These are phyloP conservation scores for Cercospora sesami DNA, from an alignment of 2,329 filamentous ascomycete species.

Conservation along the genomic window DNA sequence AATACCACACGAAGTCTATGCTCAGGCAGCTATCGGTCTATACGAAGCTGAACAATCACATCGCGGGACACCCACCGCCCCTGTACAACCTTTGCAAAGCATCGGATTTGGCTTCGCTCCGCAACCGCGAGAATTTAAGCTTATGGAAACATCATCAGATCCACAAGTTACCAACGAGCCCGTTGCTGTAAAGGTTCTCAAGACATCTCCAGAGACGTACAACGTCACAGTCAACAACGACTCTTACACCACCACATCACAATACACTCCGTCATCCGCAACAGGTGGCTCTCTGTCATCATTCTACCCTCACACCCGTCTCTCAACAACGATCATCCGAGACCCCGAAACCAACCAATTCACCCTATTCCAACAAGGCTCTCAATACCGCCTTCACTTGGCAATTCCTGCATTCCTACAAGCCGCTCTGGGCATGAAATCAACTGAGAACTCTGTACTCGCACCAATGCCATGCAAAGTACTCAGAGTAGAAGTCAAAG, in stretches of 20 bases:
- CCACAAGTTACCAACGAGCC: conserved; percentile 41
- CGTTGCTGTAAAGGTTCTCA: conserved; percentile 50
- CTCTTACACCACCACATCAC: conserved; percentile 42
- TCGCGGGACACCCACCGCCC: conserved; percentile 32
- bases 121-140: conserved; percentile 63
- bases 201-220: conserved; percentile 54
- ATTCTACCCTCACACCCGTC: conserved; percentile 78
- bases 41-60: conserved; percentile 50
- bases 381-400: conserved; percentile 57
- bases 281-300: conserved; percentile 56
- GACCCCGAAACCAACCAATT: conserved; percentile 57
- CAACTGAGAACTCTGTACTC: conserved; percentile 76
- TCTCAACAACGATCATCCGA: conserved; percentile 74
- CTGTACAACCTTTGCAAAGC: conserved; percentile 36
- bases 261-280: conserved; percentile 48
- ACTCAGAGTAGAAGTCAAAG: conserved; percentile 79
- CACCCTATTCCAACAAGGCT: conserved; percentile 73
- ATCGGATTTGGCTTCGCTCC: conserved; percentile 59
- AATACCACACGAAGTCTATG: conserved; percentile 71
- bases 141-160: conserved; percentile 51
- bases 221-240: conserved; percentile 49
- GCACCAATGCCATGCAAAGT: conserved; percentile 99
- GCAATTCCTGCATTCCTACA: conserved; percentile 75
- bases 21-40: conserved; percentile 81
- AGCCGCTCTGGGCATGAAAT: conserved; percentile 81